Conservation (phyloP, 148 eudicot species). For the Euryodendron excelsum region DNA sequence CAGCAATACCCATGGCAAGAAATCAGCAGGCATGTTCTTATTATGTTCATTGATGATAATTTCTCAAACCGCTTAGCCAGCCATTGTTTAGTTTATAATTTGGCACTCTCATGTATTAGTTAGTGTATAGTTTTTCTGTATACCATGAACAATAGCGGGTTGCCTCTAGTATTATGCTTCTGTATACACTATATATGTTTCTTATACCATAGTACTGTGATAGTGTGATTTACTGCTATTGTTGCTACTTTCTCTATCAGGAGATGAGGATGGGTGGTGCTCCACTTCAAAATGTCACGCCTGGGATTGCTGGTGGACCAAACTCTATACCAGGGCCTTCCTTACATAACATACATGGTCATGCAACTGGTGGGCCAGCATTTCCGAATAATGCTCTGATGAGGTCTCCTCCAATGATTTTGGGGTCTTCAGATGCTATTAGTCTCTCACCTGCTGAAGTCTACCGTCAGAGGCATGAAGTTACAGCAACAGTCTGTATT, state of each 20-base stretch:
- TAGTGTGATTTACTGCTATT: neutral
- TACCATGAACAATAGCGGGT: neutral
- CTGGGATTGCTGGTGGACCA: conserved; percentile 42
- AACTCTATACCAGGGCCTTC: conserved; percentile 41
- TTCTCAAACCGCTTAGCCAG: neutral
- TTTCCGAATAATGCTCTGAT: conserved; percentile 46
- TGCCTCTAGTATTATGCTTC: neutral
- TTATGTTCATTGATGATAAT: neutral
- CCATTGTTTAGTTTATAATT: neutral
- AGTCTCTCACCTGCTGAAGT: conserved; percentile 63
- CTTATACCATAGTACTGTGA: neutral
- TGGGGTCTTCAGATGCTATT: conserved; percentile 54
- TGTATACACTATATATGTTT: neutral
- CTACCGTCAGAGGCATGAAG: conserved; percentile 86
- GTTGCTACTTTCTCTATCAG: conserved; percentile 32
- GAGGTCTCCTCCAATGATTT: conserved; percentile 48
- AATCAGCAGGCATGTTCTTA: conserved; percentile 65
- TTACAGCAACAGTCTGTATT: conserved; percentile 78
- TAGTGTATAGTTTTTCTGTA: neutral
- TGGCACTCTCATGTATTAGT: neutral
- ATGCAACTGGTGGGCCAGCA: conserved; percentile 45
- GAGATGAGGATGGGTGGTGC: conserved; percentile 55
- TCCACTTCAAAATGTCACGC: conserved; percentile 42
- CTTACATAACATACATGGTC: conserved; percentile 51
- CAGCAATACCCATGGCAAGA: conserved; percentile 61